Conservation (phyloP, 2,329 filamentous ascomycete species). For the Alternaria gaisen region DNA sequence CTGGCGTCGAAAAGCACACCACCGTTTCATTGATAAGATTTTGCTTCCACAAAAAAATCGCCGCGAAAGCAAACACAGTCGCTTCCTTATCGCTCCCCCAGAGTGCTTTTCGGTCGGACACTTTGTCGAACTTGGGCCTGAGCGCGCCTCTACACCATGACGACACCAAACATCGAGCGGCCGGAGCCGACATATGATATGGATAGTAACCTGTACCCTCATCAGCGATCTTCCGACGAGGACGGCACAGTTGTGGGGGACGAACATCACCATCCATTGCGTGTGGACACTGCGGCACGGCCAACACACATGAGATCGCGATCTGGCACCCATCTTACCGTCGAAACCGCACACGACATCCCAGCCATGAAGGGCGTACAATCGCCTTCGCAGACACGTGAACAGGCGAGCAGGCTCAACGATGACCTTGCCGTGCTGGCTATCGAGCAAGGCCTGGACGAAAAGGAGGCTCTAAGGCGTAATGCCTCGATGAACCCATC, state of each 20-base stretch:
- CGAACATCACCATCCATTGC: slow-evolving; percentile 33
- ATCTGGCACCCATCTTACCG: slow-evolving; percentile 57
- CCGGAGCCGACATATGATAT: slow-evolving; percentile 50
- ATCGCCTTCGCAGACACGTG: slow-evolving; percentile 66
- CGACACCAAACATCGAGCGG: slow-evolving; percentile 46
- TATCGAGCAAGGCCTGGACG: slow-evolving; percentile 68
- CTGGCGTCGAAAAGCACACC: neutral
- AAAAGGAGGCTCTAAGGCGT: slow-evolving; percentile 51
- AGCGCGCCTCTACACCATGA: slow-evolving; percentile 38
- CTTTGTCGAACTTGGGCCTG: neutral
- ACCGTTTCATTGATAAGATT: slow-evolving; percentile 1
- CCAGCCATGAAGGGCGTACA: slow-evolving; percentile 37
- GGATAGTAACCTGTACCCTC: slow-evolving; percentile 35
- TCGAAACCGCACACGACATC: slow-evolving; percentile 56
- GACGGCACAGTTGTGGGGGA: slow-evolving; percentile 51
- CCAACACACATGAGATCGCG: slow-evolving; percentile 28
- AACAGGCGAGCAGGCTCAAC: slow-evolving; percentile 68
- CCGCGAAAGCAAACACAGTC: neutral
- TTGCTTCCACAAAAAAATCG: neutral
- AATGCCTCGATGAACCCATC: slow-evolving; percentile 53
- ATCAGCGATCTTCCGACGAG: slow-evolving; percentile 51
- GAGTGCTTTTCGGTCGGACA: slow-evolving; percentile 1
- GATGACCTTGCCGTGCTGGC: slow-evolving; percentile 73
- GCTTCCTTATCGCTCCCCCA: neutral
- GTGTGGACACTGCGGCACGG: slow-evolving; percentile 22